These are phyloP conservation scores for Stenogyne calaminthoides DNA, from an alignment of 305 asterid genomes.

Conservation along the genomic window DNA sequence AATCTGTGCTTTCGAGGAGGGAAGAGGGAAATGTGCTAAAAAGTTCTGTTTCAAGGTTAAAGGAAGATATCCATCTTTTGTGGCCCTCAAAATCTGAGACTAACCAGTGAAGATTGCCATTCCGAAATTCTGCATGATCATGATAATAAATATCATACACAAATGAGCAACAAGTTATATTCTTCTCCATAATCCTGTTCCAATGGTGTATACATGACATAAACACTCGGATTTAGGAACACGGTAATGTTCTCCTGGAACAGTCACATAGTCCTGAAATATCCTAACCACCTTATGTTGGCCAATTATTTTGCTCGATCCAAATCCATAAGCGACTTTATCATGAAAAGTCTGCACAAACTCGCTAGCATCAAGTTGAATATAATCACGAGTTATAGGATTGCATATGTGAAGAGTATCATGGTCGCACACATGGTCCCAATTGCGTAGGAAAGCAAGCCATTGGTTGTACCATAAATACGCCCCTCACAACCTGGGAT, in stretches of 20 bases:
- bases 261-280: constrained; percentile 4
- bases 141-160: too few relatives aligned
- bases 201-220: constrained; percentile 38
- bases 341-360: not conserved
- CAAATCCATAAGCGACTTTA: constrained; percentile 34
- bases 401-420: constrained; percentile 33
- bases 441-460: constrained; percentile 30
- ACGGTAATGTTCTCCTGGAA: too few relatives aligned
- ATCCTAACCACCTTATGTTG: constrained; percentile 38
- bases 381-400: constrained; percentile 40
- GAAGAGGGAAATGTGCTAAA: constrained; percentile 23
- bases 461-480: constrained; percentile 33
- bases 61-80: not conserved
- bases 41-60: constrained; percentile 46
- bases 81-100: not conserved
- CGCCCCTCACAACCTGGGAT: not conserved
- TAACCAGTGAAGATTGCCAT: constrained; percentile 51
- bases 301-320: constrained; percentile 27
- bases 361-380: constrained; percentile 12
- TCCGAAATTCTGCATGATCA: constrained; percentile 27
- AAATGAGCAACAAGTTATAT: not conserved
- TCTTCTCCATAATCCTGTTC: constrained; percentile 27
- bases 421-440: not conserved
- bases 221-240: constrained; percentile 11
- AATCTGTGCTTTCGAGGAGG: too few relatives aligned